Percentiles rank a stretch among this genome's conserved stretches.
Conservation (phyloP, 257 asterid species). For the Capsicum pubescens region DNA sequence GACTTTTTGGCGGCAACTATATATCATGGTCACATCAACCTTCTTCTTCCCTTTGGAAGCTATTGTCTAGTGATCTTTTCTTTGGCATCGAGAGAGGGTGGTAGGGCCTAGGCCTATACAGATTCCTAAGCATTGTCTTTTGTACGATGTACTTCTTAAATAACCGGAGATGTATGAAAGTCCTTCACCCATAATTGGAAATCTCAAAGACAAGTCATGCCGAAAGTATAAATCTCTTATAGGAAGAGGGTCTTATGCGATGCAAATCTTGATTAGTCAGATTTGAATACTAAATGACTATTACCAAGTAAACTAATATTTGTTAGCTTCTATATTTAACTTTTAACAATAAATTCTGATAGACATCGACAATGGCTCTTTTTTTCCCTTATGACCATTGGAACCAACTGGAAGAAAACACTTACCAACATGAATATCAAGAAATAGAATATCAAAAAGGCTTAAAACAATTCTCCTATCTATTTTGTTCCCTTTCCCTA, state of each 20-base stretch:
- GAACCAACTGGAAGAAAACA: background rate
- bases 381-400: background rate
- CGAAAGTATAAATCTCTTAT: no score
- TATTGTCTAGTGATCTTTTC: no score
- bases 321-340: no score
- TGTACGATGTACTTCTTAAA: background rate
- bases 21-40: conserved; percentile 20
- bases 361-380: no score
- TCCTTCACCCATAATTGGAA: background rate
- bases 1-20: background rate
- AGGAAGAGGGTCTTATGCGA: no score
- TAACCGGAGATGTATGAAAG: no score
- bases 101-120: no score
- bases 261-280: background rate
- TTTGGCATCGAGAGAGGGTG: no score
- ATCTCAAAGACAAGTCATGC: no score
- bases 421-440: background rate
- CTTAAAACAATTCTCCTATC: background rate
- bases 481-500: background rate
- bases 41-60: conserved; percentile 20
- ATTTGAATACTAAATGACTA: background rate
- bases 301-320: no score
- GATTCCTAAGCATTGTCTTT: conserved; percentile 6
- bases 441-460: background rate
- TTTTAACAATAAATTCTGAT: no score